Conservation (phyloP, 2,329 filamentous ascomycete genomes). For the Pochonia chlamydosporia region DNA sequence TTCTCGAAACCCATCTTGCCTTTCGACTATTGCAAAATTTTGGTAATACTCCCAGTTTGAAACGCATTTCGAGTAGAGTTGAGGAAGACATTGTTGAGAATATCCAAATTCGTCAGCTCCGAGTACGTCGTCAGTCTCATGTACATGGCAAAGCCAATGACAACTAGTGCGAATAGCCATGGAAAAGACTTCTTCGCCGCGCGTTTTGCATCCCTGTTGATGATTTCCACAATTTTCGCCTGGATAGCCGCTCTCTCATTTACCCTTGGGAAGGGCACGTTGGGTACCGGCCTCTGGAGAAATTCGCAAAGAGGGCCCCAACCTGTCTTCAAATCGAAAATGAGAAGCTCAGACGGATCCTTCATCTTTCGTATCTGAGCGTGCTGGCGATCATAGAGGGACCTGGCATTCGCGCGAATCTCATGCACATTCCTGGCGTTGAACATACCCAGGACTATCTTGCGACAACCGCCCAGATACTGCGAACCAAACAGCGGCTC, state of each 20-base stretch:
- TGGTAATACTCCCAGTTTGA: too few species aligned
- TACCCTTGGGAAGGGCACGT: conserved; percentile 22
- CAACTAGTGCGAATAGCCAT: too few species aligned
- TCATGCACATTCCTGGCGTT: conserved; percentile 16
- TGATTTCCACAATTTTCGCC: conserved; percentile 2
- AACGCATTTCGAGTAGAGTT: too few species aligned
- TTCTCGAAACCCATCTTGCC: too few species aligned
- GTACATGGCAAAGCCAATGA: too few species aligned
- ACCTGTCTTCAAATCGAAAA: conserved; percentile 25
- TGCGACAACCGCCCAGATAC: conserved; percentile 17
- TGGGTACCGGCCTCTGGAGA: conserved; percentile 24
- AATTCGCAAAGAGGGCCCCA: conserved; percentile 32
- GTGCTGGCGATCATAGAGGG: conserved; percentile 23
- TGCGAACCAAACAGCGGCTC: conserved; percentile 26
- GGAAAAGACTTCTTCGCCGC: background rate
- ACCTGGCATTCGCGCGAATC: conserved; percentile 14
- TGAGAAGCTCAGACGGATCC: conserved; percentile 18
- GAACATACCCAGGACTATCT: conserved; percentile 23
- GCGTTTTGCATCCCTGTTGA: background rate
- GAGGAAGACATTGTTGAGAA: too few species aligned
- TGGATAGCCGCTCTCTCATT: conserved; percentile 22
- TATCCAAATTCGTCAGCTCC: background rate
- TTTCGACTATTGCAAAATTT: too few species aligned
- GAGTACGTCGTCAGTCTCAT: background rate
- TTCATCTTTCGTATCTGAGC: conserved; percentile 19